Evolutionary conservation across 371 early-diverging fungal genomes (phyloP).

Genomic region (Coemansia sp.): DNA sequence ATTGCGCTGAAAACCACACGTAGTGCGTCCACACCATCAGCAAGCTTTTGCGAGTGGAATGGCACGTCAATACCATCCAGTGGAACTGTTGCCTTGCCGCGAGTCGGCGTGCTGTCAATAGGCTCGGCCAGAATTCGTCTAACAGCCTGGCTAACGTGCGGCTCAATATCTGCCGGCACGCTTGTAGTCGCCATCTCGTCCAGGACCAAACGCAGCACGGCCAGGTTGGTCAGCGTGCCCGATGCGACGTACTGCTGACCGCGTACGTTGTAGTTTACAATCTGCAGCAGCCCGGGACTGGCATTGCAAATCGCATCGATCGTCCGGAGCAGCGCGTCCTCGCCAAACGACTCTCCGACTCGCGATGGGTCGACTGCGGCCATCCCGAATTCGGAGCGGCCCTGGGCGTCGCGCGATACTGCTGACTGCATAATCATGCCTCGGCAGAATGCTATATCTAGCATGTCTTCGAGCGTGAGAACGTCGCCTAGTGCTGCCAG

Average conservation of each 20-base stretch:
- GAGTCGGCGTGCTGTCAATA: conserved; percentile 61
- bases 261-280: conserved; percentile 96
- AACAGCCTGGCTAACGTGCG: conserved; percentile 64
- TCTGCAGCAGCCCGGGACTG: conserved; percentile 73
- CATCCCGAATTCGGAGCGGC: conserved; percentile 94
- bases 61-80: conserved; percentile 95
- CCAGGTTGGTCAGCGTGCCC: conserved; percentile 77
- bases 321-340: conserved; percentile 68
- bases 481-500: conserved; percentile 86
- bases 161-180: conserved; percentile 62
- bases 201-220: conserved; percentile 76
- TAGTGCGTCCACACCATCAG: conserved; percentile 86
- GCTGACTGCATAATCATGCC: conserved; percentile 98
- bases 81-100: conserved; percentile 91
- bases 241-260: conserved; percentile 95
- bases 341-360: conserved; percentile 76
- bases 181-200: conserved; percentile 59
- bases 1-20: conserved; percentile 79
- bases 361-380: conserved; percentile 90
- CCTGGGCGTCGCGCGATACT: conserved; percentile 78
- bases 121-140: conserved; percentile 59
- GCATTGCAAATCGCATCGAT: conserved; percentile 73
- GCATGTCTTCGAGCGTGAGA: conserved; percentile 76
- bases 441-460: conserved; percentile 94
- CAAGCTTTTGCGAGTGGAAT: conserved; percentile 93